These are phyloP conservation scores for Penicillium cataractarum DNA, from an alignment of 495 filamentous ascomycete genomes.

Conservation along the genomic window DNA sequence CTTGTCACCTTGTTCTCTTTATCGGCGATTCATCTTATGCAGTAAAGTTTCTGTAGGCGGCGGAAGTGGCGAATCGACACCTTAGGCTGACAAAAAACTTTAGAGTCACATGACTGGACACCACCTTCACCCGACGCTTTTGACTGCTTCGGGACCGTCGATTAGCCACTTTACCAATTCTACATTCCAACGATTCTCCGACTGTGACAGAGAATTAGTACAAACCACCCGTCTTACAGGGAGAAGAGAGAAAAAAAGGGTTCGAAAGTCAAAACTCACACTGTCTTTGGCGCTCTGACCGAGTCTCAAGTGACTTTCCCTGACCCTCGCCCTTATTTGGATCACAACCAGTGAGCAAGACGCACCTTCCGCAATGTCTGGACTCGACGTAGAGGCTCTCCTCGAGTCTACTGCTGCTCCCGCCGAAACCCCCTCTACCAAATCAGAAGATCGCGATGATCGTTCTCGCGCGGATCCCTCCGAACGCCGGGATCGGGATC, in stretches of 20 bases:
- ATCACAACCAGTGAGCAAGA: slow-evolving; percentile 22
- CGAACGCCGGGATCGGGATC: slow-evolving; percentile 60
- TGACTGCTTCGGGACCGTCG: not conserved
- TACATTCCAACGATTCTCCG: slow-evolving; percentile 1
- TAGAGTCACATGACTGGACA: slow-evolving; percentile 8
- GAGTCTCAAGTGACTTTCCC: slow-evolving; percentile 49
- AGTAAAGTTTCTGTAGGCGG: not conserved
- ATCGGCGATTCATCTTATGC: not conserved
- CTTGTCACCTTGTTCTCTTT: not conserved
- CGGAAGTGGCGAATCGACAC: not conserved
- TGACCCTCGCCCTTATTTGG: slow-evolving; percentile 22
- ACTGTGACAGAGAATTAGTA: not conserved
- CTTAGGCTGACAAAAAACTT: slow-evolving; percentile 8
- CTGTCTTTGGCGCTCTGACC: slow-evolving; percentile 47
- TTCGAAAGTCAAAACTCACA: slow-evolving; percentile 37
- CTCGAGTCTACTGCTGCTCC: slow-evolving; percentile 83
- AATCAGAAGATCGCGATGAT: slow-evolving; percentile 61
- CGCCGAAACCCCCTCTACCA: slow-evolving; percentile 51
- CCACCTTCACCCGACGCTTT: not conserved
- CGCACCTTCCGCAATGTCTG: slow-evolving; percentile 66
- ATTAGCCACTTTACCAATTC: not conserved
- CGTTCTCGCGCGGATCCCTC: slow-evolving; percentile 58
- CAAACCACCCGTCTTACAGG: slow-evolving; percentile 6
- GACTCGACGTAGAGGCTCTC: slow-evolving; percentile 90
- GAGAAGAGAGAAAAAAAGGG: slow-evolving; percentile 36